These are phyloP conservation scores for Sungouiozyma intestinalis DNA, from an alignment of 805 yeast genomes.

Conservation along the genomic window DNA sequence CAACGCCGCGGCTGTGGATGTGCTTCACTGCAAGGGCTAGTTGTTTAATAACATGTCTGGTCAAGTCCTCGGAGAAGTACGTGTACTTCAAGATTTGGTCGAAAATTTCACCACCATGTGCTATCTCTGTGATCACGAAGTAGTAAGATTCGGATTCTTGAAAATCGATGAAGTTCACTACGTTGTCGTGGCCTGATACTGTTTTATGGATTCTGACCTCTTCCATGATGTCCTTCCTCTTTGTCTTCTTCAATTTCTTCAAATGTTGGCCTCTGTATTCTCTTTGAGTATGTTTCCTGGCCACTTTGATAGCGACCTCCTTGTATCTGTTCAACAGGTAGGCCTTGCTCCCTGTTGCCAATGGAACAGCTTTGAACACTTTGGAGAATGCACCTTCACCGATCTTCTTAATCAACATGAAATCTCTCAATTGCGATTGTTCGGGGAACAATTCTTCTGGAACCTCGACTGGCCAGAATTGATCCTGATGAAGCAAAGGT, in stretches of 20 bases:
- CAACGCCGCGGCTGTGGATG: conserved; percentile 63
- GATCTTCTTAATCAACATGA: conserved; percentile 36
- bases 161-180: conserved; percentile 53
- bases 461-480: neutral
- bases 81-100: conserved; percentile 54
- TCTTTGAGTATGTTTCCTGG: conserved; percentile 57
- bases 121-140: conserved; percentile 58
- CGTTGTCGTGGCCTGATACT: conserved; percentile 43
- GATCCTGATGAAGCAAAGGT: neutral
- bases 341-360: conserved; percentile 7
- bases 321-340: conserved; percentile 9
- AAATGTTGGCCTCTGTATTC: conserved; percentile 12
- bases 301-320: conserved; percentile 42
- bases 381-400: conserved; percentile 80
- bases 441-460: conserved; percentile 17
- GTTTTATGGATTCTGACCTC: conserved; percentile 66
- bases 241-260: conserved; percentile 12
- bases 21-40: conserved; percentile 54
- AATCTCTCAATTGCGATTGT: conserved; percentile 30
- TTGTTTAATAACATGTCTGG: conserved; percentile 52
- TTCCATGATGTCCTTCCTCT: conserved; percentile 49
- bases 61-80: conserved; percentile 49
- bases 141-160: conserved; percentile 50
- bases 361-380: conserved; percentile 50
- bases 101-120: conserved; percentile 62